Evolutionary conservation across 371 early-diverging fungal genomes (phyloP), one percentile per base, ranked within the genome.

Genomic region (Synchytrium microbalum): DNA sequence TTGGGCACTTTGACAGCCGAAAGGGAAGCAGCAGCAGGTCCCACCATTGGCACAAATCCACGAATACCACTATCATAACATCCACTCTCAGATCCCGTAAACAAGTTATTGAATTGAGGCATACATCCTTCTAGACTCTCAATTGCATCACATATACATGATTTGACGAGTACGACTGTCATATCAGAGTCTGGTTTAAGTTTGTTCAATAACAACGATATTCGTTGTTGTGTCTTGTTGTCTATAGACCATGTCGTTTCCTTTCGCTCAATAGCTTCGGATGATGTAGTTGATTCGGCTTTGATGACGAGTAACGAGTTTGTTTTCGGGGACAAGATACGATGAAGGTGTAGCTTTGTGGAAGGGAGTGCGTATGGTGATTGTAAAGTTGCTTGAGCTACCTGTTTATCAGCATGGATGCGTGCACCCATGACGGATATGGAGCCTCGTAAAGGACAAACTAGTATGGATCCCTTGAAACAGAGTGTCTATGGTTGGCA

Each of bases 51-150:
- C 10, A 19, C 19, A 19, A 38, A 38, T 10, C 46, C 46, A 10
- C 46, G 46, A 38, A 38, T 38, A 19, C 46, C 46, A 38, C 46
- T 38, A 38, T 10, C 46, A 38, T 19, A 10, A 38, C 46, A 10
- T 38, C 10, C 46, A 38, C 46, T 5, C 5, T 10, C 56, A 55
- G 28, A 13, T 13, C 24, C 24, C 28, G 56, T 55, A 55, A 79
- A 75, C 2, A 81, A 63, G 10, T 73, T 76, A 62, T 73, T 79
- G 54, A 78, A 79, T 1, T 72, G 54, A 1, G 79, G 74, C 10
- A 75, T 64, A 16, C 71, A 60, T 27, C 72, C 69, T 51, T 81
- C 81, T 25, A 82, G 65, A 2, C 74, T 77, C 13, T 63, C 51
- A 58, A 79, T 67, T 13, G 46, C 46, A 38, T 80, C 83, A 29